Percentiles rank a stretch among this genome's conserved stretches.
These are phyloP conservation scores for Colletotrichum agaves DNA, from an alignment of 2,329 filamentous ascomycete species.

Conservation along the genomic window DNA sequence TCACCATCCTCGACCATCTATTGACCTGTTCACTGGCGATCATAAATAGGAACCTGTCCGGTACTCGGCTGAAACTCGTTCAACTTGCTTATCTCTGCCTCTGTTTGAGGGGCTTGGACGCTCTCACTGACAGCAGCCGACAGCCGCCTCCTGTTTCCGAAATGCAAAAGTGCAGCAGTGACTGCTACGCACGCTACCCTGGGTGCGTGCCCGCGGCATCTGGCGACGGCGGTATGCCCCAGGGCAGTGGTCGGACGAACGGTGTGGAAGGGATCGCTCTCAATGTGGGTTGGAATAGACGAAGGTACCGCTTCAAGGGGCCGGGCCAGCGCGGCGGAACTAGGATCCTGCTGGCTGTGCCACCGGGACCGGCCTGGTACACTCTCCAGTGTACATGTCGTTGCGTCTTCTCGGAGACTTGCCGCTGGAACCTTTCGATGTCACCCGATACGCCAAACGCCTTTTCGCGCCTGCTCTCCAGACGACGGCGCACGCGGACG, in stretches of 20 bases:
- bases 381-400: neutral
- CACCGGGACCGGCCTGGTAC: conserved; percentile 10
- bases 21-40: conserved; percentile 2
- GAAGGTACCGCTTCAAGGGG: conserved; percentile 38
- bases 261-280: conserved; percentile 34
- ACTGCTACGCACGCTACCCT: conserved; percentile 16
- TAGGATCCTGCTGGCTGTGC: conserved; percentile 31
- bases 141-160: conserved; percentile 28
- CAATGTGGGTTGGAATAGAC: conserved; percentile 34
- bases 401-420: neutral
- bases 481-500: conserved; percentile 23
- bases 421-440: conserved; percentile 17
- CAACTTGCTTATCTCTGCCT: conserved; percentile 29
- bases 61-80: neutral
- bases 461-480: conserved; percentile 10
- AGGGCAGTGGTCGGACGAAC: conserved; percentile 26
- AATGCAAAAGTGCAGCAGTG: conserved; percentile 1
- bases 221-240: conserved; percentile 15
- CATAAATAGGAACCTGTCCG: neutral
- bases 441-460: conserved; percentile 6
- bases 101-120: conserved; percentile 11
- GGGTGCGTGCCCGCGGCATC: conserved; percentile 12
- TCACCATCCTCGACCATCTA: neutral
- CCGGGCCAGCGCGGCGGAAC: conserved; percentile 29
- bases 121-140: conserved; percentile 30